These are phyloP conservation scores for Penicillium sclerotigenum DNA, from an alignment of 2,329 filamentous ascomycete genomes.

Conservation along the genomic window DNA sequence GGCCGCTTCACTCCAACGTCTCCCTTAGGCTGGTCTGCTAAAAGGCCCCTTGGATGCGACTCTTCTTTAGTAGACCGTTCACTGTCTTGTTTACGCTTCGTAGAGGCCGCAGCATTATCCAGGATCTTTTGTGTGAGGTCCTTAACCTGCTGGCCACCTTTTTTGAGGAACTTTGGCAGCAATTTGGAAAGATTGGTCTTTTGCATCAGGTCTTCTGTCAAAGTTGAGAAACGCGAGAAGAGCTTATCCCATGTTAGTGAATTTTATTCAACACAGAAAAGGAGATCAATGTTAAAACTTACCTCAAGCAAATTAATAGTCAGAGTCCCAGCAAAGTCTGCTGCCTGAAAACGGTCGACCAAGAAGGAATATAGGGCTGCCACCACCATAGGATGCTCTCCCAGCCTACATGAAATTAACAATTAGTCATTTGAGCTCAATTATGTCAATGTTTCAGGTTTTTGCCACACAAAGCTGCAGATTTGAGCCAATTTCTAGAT, in stretches of 20 bases:
- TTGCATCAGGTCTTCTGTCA: conserved; percentile 57
- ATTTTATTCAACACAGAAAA: not conserved
- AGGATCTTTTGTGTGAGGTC: conserved; percentile 55
- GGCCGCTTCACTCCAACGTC: conserved; percentile 38
- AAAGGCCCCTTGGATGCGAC: conserved; percentile 26
- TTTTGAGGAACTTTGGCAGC: conserved; percentile 56
- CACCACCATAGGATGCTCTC: conserved; percentile 49
- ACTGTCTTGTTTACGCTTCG: conserved; percentile 43
- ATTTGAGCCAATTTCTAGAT: conserved; percentile 3
- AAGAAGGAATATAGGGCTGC: conserved; percentile 49
- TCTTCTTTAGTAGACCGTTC: conserved; percentile 39
- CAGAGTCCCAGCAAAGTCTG: conserved; percentile 47
- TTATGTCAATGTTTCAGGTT: conserved; percentile 1
- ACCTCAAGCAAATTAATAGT: conserved; percentile 48
- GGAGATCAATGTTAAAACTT: conserved; percentile 11
- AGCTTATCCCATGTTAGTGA: conserved; percentile 42
- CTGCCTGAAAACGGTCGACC: conserved; percentile 48
- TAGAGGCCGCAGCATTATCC: conserved; percentile 46
- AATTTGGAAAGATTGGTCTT: conserved; percentile 60
- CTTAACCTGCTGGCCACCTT: conserved; percentile 56
- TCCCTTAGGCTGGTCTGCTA: conserved; percentile 15
- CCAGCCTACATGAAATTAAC: conserved; percentile 40
- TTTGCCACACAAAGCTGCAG: not conserved
- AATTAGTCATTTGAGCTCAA: conserved; percentile 26
- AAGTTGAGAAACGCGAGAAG: conserved; percentile 54